Percentiles rank a stretch among this genome's conserved stretches.
Evolutionary conservation across 306 rosid genomes (phyloP).

Genomic region (Prunus campanulata): DNA sequence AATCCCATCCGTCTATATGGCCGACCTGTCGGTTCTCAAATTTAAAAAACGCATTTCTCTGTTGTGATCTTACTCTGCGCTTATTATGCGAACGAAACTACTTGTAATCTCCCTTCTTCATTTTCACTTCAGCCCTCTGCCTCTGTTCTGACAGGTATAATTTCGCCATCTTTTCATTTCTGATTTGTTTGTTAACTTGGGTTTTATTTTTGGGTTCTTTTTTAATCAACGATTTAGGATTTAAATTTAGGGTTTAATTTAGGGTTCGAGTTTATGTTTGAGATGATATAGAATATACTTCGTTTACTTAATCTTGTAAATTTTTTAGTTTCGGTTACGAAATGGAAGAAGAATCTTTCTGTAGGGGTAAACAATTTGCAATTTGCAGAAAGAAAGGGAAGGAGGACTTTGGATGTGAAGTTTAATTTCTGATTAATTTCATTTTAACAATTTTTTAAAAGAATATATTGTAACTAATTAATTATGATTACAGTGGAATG

Average conservation of each 20-base stretch:
- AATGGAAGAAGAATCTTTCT: too few species aligned
- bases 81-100: neutral
- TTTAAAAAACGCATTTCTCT: neutral
- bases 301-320: neutral
- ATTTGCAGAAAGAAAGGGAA: neutral
- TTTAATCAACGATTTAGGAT: neutral
- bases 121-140: neutral
- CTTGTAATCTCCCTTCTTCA: neutral
- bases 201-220: neutral
- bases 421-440: neutral
- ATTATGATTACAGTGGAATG: neutral
- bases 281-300: too few species aligned
- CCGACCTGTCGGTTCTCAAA: neutral
- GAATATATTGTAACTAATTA: too few species aligned
- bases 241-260: neutral
- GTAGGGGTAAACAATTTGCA: neutral
- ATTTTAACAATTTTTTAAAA: neutral
- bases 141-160: neutral
- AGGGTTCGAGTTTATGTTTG: too few species aligned
- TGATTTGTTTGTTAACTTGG: neutral
- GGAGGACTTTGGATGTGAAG: neutral
- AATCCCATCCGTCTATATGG: neutral
- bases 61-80: too few species aligned
- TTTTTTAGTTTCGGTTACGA: neutral
- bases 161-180: neutral